Evolutionary conservation across 1,284 basidiomycete species (phyloP).

Genomic region (Malassezia globosa): DNA sequence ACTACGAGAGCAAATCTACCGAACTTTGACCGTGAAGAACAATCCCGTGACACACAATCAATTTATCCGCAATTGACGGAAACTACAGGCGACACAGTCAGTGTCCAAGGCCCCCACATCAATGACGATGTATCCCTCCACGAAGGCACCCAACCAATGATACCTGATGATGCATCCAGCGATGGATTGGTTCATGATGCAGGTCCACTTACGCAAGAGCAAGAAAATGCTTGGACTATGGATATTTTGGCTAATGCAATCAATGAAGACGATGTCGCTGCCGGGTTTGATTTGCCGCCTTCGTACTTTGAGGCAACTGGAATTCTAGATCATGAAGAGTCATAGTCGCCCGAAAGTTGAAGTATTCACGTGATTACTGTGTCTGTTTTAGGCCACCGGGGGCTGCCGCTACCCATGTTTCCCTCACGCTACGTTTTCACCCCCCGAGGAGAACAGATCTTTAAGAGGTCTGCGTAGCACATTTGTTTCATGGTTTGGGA

Average conservation of each 20-base stretch:
- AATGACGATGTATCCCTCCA: neutral
- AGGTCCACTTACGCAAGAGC: constrained; percentile 11
- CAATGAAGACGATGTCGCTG: constrained; percentile 22
- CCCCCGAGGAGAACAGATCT: too few relatives aligned
- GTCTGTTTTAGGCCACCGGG: too few relatives aligned
- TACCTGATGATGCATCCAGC: neutral
- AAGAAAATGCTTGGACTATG: constrained; percentile 16
- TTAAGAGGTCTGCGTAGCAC: too few relatives aligned
- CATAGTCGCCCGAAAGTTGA: too few relatives aligned
- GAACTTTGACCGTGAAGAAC: too few relatives aligned
- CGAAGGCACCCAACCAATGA: too few relatives aligned
- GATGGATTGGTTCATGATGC: constrained; percentile 11
- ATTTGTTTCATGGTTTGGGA: neutral
- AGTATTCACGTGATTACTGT: too few relatives aligned
- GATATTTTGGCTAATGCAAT: constrained; percentile 13
- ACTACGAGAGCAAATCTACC: too few relatives aligned
- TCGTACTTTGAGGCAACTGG: constrained; percentile 38
- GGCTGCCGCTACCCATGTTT: too few relatives aligned
- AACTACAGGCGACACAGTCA: neutral
- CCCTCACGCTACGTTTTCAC: too few relatives aligned
- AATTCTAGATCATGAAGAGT: constrained; percentile 11
- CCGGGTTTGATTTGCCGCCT: constrained; percentile 31
- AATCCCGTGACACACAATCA: neutral
- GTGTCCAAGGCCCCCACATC: neutral
- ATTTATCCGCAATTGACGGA: neutral